Evolutionary conservation across 2,329 filamentous ascomycete genomes (phyloP).

Genomic region (Exserohilum rostratum): DNA sequence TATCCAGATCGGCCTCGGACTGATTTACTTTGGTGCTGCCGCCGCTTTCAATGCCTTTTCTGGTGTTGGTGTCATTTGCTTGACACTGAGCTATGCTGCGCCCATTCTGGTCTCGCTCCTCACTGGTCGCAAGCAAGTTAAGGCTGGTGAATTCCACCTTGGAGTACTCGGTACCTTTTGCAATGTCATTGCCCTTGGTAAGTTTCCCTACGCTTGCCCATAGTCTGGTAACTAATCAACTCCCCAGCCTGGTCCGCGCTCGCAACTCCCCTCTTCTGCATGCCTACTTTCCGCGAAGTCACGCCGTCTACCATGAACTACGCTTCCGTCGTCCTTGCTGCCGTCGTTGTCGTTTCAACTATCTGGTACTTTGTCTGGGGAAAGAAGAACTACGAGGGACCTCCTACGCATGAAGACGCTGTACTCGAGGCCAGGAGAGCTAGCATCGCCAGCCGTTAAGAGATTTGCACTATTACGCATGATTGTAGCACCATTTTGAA

Average conservation of each 20-base stretch:
- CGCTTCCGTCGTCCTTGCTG: constrained; percentile 75
- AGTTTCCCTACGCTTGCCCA: constrained; percentile 51
- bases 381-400: constrained; percentile 70
- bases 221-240: constrained; percentile 6
- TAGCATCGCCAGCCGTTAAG: constrained; percentile 33
- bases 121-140: constrained; percentile 65
- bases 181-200: constrained; percentile 67
- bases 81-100: constrained; percentile 70
- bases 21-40: constrained; percentile 72
- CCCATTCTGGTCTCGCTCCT: constrained; percentile 70
- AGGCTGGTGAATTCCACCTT: constrained; percentile 64
- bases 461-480: not conserved
- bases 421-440: constrained; percentile 40
- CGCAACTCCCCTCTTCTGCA: constrained; percentile 75
- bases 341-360: constrained; percentile 65
- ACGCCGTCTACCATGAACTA: constrained; percentile 70
- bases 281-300: constrained; percentile 69
- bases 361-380: constrained; percentile 75
- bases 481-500: not conserved
- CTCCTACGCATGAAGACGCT: constrained; percentile 51
- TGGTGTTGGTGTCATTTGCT: constrained; percentile 71
- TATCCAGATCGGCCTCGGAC: constrained; percentile 66
- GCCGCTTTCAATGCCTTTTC: constrained; percentile 77
- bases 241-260: constrained; percentile 64
- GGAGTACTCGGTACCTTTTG: constrained; percentile 65